A percentile compares a stretch with the other conserved stretches of the same genome.
These are phyloP conservation scores for Syzygium jambos DNA, from an alignment of 345 rosid genomes.

Conservation along the genomic window DNA sequence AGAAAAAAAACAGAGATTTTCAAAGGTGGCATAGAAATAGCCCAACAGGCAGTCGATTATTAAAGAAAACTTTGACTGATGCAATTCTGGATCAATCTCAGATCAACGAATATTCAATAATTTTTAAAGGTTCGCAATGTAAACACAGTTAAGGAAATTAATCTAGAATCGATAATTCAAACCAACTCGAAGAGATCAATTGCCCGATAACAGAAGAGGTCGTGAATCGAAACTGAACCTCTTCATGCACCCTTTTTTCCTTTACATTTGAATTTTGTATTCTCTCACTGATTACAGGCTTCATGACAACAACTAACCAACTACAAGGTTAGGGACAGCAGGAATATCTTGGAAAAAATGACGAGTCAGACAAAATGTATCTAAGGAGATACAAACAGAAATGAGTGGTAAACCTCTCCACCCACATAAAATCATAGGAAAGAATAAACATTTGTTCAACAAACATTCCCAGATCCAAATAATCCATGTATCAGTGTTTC, in stretches of 20 bases:
- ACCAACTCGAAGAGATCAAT: background rate
- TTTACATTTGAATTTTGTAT: background rate
- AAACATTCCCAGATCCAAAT: background rate
- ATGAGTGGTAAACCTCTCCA: background rate
- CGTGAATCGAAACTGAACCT: background rate
- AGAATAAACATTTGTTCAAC: background rate
- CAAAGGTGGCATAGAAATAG: background rate
- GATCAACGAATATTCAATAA: background rate
- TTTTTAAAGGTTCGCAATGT: background rate
- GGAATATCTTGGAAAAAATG: background rate
- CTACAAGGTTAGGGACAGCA: background rate
- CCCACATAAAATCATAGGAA: background rate
- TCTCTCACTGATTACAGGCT: background rate
- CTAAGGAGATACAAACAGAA: background rate
- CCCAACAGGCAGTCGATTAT: background rate
- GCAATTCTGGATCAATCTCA: background rate
- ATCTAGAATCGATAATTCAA: background rate
- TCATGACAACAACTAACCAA: background rate
- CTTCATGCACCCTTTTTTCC: background rate
- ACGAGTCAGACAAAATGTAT: background rate
- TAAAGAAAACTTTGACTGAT: background rate
- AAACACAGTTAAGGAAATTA: background rate
- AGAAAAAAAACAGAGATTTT: background rate
- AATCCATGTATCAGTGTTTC: background rate
- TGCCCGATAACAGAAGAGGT: background rate